A percentile compares a stretch with the other conserved stretches of the same genome.
These are phyloP conservation scores for Cyberlindnera misumaiensis DNA, from an alignment of 805 yeast genomes.

Conservation along the genomic window DNA sequence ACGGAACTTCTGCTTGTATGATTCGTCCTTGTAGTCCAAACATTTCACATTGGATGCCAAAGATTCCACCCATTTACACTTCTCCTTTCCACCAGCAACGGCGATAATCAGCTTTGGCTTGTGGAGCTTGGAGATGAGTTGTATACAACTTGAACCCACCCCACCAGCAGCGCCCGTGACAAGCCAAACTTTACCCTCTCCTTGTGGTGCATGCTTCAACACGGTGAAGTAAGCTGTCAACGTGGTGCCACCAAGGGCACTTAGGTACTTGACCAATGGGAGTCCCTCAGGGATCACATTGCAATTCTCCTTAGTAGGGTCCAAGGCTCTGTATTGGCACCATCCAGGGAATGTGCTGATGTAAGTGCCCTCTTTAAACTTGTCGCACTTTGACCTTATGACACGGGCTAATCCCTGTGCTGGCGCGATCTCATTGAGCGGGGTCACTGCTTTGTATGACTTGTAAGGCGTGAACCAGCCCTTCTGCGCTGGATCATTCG, in stretches of 20 bases:
- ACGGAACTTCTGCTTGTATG: constrained; percentile 27
- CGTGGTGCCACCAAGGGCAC: constrained; percentile 48
- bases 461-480: constrained; percentile 38
- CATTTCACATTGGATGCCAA: constrained; percentile 45
- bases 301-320: constrained; percentile 22
- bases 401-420: constrained; percentile 48
- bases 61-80: constrained; percentile 43
- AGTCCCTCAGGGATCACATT: neutral
- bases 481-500: constrained; percentile 62
- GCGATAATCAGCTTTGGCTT: constrained; percentile 51
- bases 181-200: constrained; percentile 35
- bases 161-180: constrained; percentile 66
- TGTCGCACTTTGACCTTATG: constrained; percentile 35
- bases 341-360: constrained; percentile 36
- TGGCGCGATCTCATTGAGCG: constrained; percentile 35
- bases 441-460: constrained; percentile 25
- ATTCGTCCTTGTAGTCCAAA: constrained; percentile 43
- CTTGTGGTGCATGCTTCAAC: constrained; percentile 37
- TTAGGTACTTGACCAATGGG: constrained; percentile 34
- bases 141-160: constrained; percentile 54
- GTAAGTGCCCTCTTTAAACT: constrained; percentile 36
- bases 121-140: constrained; percentile 44
- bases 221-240: constrained; percentile 55
- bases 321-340: constrained; percentile 39
- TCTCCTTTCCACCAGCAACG: constrained; percentile 51